Conservation (phyloP, 2,329 filamentous ascomycete species). For the Paecilomyces dactylethromorphus region DNA sequence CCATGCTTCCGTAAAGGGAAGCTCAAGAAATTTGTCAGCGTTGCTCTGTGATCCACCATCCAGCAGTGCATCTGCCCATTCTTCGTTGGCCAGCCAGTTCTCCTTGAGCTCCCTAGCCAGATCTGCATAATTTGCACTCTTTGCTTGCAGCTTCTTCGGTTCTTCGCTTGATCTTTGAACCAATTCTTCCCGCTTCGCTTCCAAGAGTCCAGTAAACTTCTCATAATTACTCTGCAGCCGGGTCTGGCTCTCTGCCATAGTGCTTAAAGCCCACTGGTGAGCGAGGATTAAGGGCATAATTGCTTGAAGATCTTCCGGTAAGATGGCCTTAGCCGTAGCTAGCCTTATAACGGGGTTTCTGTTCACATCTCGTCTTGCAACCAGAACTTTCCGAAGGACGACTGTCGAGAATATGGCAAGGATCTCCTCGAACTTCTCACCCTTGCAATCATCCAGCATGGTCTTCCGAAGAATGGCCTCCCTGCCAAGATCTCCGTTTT, state of each 20-base stretch:
- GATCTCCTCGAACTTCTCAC: conserved; percentile 82
- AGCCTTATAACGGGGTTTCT: conserved; percentile 49
- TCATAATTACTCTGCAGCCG: conserved; percentile 52
- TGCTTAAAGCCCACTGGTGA: conserved; percentile 61
- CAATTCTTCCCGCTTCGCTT: conserved; percentile 56
- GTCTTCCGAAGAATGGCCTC: conserved; percentile 82
- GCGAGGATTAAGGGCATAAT: conserved; percentile 65
- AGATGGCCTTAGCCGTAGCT: conserved; percentile 44
- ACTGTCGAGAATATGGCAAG: conserved; percentile 76
- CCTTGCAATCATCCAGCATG: conserved; percentile 94
- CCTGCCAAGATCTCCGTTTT: conserved; percentile 72
- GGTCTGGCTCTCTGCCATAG: conserved; percentile 54
- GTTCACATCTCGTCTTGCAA: conserved; percentile 34
- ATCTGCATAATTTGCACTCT: conserved; percentile 20
- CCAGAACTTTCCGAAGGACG: conserved; percentile 65
- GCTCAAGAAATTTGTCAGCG: conserved; percentile 58
- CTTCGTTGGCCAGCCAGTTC: conserved; percentile 72
- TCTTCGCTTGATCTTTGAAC: conserved; percentile 20
- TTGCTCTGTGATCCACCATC: conserved; percentile 55
- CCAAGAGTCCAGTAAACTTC: conserved; percentile 60
- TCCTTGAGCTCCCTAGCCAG: conserved; percentile 48
- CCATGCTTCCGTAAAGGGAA: conserved; percentile 67
- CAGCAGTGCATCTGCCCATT: conserved; percentile 66
- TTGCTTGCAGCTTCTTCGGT: conserved; percentile 14
- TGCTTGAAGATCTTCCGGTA: conserved; percentile 26